Conservation (phyloP, 139 green algal genomes). For the Coelastrella sp. region DNA sequence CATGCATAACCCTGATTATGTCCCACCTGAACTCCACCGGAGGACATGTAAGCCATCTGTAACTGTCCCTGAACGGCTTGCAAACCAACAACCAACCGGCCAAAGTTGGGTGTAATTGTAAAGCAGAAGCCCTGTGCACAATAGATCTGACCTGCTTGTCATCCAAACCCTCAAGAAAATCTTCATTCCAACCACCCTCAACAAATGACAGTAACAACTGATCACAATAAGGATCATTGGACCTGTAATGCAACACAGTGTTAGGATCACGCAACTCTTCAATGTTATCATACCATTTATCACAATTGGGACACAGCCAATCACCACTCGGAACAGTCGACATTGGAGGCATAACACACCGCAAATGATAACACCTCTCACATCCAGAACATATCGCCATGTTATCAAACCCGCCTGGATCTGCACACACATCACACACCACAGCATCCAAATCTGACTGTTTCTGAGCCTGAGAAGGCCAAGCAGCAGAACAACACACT, state of each 20-base stretch:
- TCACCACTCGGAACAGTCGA: conserved; percentile 41
- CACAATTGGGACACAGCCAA: conserved; percentile 43
- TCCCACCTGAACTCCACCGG: conserved; percentile 22
- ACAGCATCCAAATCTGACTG: conserved; percentile 23
- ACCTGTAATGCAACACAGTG: neutral
- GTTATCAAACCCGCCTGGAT: conserved; percentile 44
- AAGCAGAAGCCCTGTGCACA: neutral
- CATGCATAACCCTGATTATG: conserved; percentile 27
- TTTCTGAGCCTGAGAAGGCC: neutral
- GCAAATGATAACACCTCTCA: conserved; percentile 30
- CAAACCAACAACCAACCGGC: conserved; percentile 15
- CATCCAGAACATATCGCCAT: conserved; percentile 39
- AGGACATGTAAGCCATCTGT: conserved; percentile 7
- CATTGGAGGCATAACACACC: conserved; percentile 32
- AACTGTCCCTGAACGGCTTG: neutral
- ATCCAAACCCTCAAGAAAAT: neutral
- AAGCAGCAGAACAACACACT: neutral
- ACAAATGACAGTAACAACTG: conserved; percentile 18
- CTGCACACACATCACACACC: neutral
- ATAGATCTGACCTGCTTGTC: neutral
- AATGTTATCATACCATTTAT: conserved; percentile 39
- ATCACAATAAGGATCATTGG: neutral
- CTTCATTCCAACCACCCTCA: neutral
- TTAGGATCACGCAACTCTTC: conserved; percentile 29
- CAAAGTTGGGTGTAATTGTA: neutral